Evolutionary conservation across 2,329 filamentous ascomycete species (phyloP).

Genomic region (Xylariomycetidae sp.): DNA sequence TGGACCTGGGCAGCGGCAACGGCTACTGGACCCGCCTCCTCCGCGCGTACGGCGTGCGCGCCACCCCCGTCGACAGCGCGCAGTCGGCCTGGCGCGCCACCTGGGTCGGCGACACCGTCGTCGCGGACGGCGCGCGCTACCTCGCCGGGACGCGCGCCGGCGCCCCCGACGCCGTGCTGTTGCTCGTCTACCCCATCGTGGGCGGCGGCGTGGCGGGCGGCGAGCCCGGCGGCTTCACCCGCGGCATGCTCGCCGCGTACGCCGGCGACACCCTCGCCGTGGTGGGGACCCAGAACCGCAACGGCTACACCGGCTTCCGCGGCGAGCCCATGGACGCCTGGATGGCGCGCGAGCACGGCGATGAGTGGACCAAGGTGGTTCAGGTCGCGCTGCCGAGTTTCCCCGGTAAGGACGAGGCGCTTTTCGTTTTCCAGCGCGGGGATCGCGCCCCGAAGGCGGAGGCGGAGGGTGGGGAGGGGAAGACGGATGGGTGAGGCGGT

Average conservation of each 20-base stretch:
- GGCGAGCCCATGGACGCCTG: slow-evolving; percentile 60
- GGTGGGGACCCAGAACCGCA: slow-evolving; percentile 67
- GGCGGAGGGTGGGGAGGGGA: neutral
- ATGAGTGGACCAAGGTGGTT: slow-evolving; percentile 51
- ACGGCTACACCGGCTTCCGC: slow-evolving; percentile 67
- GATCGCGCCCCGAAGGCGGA: slow-evolving; percentile 25
- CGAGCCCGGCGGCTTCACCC: slow-evolving; percentile 59
- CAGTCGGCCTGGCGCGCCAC: slow-evolving; percentile 61
- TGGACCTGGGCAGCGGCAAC: slow-evolving; percentile 65
- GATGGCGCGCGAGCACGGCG: slow-evolving; percentile 43
- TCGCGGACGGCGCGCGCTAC: slow-evolving; percentile 54
- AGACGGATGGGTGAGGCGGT: neutral
- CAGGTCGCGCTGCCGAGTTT: slow-evolving; percentile 68
- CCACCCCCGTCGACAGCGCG: slow-evolving; percentile 58
- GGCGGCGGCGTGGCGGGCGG: slow-evolving; percentile 58
- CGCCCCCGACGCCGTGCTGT: slow-evolving; percentile 51
- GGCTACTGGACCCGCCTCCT: slow-evolving; percentile 74
- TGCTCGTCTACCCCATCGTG: slow-evolving; percentile 70
- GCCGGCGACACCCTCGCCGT: slow-evolving; percentile 60
- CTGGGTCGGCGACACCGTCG: slow-evolving; percentile 64
- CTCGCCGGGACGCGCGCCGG: slow-evolving; percentile 38
- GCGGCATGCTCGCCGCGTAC: slow-evolving; percentile 54
- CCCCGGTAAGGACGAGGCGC: slow-evolving; percentile 68
- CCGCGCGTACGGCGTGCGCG: slow-evolving; percentile 27
- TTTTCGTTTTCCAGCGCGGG: slow-evolving; percentile 59